These are phyloP conservation scores for Fusarium illudens DNA, from an alignment of 2,329 filamentous ascomycete species.

Conservation along the genomic window DNA sequence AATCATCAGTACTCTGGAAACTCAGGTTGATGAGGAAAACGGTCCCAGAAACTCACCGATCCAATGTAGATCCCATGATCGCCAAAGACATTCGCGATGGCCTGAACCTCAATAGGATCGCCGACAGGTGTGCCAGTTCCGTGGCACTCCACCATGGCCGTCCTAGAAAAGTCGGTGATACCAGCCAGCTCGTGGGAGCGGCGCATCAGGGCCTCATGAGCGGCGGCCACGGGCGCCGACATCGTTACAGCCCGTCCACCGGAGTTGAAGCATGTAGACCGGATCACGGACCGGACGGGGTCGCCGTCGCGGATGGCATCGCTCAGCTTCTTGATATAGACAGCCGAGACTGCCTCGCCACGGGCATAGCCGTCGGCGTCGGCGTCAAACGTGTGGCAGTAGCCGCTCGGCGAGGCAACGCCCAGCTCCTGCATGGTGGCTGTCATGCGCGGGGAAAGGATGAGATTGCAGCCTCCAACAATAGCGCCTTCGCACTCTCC, in stretches of 20 bases:
- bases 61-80: slow-evolving; percentile 38
- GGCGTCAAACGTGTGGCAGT: slow-evolving; percentile 18
- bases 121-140: slow-evolving; percentile 56
- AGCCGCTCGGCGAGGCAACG: slow-evolving; percentile 9
- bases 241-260: slow-evolving; percentile 6
- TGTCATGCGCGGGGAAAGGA: background rate
- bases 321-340: slow-evolving; percentile 24
- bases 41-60: slow-evolving; percentile 10
- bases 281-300: slow-evolving; percentile 7
- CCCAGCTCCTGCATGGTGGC: slow-evolving; percentile 2
- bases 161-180: background rate
- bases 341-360: slow-evolving; percentile 18
- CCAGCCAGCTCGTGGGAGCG: background rate
- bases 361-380: slow-evolving; percentile 23
- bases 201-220: background rate
- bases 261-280: slow-evolving; percentile 4
- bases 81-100: slow-evolving; percentile 46
- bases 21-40: slow-evolving; percentile 46
- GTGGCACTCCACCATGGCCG: slow-evolving; percentile 40
- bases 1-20: slow-evolving; percentile 16
- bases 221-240: background rate
- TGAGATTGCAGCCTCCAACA: background rate
- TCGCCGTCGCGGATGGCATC: slow-evolving; percentile 1
- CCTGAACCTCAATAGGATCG: slow-evolving; percentile 51
- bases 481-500: background rate